These are phyloP conservation scores for Phytomonas sp. DNA, from an alignment of 208 protist species.

Conservation along the genomic window DNA sequence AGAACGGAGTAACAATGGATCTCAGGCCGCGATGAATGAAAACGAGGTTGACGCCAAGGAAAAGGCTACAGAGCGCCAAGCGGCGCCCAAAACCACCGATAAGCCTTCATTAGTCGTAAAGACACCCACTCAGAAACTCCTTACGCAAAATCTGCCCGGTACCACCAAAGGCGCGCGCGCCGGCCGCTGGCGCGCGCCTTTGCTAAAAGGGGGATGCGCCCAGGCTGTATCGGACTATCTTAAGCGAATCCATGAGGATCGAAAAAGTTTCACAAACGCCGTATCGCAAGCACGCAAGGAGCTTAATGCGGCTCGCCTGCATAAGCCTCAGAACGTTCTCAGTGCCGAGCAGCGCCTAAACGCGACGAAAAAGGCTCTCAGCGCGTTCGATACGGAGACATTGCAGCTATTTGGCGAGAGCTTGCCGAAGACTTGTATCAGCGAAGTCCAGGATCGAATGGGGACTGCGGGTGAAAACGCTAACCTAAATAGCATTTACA, in stretches of 20 bases:
- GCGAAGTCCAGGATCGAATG: constrained; percentile 17
- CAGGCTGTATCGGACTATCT: constrained; percentile 24
- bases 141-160: not conserved
- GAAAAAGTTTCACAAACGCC: constrained; percentile 3
- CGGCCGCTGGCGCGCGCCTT: not conserved
- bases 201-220: constrained; percentile 22
- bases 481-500: constrained; percentile 15
- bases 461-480: constrained; percentile 4
- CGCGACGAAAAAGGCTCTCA: constrained; percentile 12
- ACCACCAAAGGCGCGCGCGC: not conserved
- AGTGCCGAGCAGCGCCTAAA: constrained; percentile 18
- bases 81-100: not conserved
- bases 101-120: not conserved
- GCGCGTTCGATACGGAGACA: constrained; percentile 19
- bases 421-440: constrained; percentile 38
- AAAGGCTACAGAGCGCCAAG: not conserved
- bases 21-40: not conserved
- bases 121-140: not conserved
- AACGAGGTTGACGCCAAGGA: not conserved
- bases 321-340: constrained; percentile 10
- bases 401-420: constrained; percentile 22
- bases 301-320: constrained; percentile 40
- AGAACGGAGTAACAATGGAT: not conserved
- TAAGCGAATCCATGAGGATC: constrained; percentile 23
- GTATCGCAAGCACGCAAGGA: constrained; percentile 26